phyloP scores from a whole-genome alignment of 441 rosid species.

The Erodium moschatum region DNA sequence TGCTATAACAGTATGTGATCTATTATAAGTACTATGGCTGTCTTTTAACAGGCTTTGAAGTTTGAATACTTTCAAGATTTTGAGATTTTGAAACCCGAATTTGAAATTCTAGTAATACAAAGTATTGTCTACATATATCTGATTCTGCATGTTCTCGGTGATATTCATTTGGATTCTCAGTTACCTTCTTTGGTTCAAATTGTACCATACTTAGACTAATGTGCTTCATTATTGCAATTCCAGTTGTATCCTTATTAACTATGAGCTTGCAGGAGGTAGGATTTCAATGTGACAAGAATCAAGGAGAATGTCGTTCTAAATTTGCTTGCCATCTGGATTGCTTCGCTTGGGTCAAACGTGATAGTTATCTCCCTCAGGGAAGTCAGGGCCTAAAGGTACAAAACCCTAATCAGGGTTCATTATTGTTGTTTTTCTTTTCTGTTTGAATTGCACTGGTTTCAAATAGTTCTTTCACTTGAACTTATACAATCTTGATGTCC shows the following conservation, averaged over 20 bases:
- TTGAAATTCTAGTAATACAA: not conserved
- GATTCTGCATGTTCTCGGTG: not conserved
- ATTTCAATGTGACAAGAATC: slow-evolving; percentile 78
- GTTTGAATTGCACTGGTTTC: slow-evolving; percentile 17
- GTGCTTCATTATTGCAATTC: not conserved
- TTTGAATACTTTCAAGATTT: not conserved
- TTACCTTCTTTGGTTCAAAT: not conserved
- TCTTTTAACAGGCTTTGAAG: not conserved
- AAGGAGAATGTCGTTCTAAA: slow-evolving; percentile 94
- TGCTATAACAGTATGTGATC: not conserved
- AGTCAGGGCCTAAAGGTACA: slow-evolving; percentile 96
- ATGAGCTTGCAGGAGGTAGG: slow-evolving; percentile 66
- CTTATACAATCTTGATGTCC: not conserved
- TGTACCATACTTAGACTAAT: slow-evolving; percentile 1
- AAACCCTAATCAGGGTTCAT: slow-evolving; percentile 11
- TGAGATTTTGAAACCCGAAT: not conserved
- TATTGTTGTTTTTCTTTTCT: slow-evolving; percentile 10
- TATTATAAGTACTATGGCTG: not conserved
- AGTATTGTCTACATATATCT: no score
- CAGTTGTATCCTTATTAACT: slow-evolving; percentile 17
- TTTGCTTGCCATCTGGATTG: slow-evolving; percentile 97
- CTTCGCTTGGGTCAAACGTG: slow-evolving; percentile 99
- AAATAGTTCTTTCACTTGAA: slow-evolving; percentile 6
- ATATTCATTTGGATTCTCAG: slow-evolving; percentile 1
- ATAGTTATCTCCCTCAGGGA: slow-evolving; percentile 98